phyloP scores from a whole-genome alignment of 1,139 yeast genomes.

The Debaryomycetaceae sp. region DNA sequence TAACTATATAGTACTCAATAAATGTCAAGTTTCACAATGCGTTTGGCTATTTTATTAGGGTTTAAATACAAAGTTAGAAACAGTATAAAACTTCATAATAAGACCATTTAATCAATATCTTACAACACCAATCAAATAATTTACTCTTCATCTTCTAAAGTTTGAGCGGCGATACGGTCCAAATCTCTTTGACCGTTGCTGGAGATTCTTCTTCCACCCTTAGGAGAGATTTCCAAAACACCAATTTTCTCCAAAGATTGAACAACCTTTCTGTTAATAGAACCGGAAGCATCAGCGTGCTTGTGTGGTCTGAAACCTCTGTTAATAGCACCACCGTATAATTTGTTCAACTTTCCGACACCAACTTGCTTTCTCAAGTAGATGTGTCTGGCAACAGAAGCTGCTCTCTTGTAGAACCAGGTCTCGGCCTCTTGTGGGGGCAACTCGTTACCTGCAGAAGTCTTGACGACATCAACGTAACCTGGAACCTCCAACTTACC shows the following conservation, averaged over 20 bases:
- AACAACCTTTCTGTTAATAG: constrained; percentile 97
- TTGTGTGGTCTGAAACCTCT: constrained; percentile 99
- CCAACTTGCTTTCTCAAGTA: constrained; percentile 99
- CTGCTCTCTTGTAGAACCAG: constrained; percentile 99
- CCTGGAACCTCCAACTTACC: constrained; percentile 99
- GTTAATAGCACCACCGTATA: constrained; percentile 99
- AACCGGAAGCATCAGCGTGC: constrained; percentile 99
- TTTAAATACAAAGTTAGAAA: constrained; percentile 11
- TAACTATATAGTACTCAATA: not conserved
- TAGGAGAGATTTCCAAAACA: constrained; percentile 92
- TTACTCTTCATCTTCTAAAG: constrained; percentile 86
- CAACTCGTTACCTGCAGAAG: constrained; percentile 97
- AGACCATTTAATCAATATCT: constrained; percentile 10
- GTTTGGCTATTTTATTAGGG: constrained; percentile 11
- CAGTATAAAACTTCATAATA: constrained; percentile 7
- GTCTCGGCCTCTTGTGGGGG: constrained; percentile 99
- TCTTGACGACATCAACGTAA: constrained; percentile 99
- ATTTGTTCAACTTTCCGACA: constrained; percentile 98
- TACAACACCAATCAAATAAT: constrained; percentile 15
- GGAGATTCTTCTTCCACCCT: constrained; percentile 99
- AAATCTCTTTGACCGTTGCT: constrained; percentile 99
- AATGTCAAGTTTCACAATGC: constrained; percentile 10
- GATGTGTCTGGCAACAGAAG: constrained; percentile 99
- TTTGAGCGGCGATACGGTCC: constrained; percentile 99
- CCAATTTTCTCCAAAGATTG: constrained; percentile 99